Evolutionary conservation across 805 yeast genomes (phyloP).

Genomic region (Candida boleticola): DNA sequence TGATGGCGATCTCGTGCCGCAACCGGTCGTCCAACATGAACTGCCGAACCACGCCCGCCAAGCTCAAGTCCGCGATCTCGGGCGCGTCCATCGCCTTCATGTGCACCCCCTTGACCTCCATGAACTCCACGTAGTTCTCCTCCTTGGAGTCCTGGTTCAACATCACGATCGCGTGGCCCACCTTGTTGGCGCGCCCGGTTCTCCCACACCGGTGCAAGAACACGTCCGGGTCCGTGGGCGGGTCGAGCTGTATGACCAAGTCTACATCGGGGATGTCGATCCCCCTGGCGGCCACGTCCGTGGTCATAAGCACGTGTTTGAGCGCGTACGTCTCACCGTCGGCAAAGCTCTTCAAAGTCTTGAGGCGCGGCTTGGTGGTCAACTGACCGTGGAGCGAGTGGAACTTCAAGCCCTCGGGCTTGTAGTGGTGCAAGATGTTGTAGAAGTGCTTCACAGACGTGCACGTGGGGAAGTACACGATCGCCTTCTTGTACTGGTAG

Average conservation of each 20-base stretch:
- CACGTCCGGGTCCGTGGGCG: constrained; percentile 90
- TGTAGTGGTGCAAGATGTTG: constrained; percentile 41
- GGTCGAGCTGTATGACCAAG: constrained; percentile 88
- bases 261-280: constrained; percentile 95
- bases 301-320: constrained; percentile 64
- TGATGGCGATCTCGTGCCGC: constrained; percentile 76
- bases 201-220: constrained; percentile 94
- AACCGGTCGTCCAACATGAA: constrained; percentile 76
- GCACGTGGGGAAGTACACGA: constrained; percentile 93
- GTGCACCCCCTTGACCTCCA: constrained; percentile 64
- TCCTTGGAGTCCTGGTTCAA: constrained; percentile 72
- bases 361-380: constrained; percentile 73
- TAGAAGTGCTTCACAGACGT: constrained; percentile 77
- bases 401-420: constrained; percentile 35
- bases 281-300: constrained; percentile 99
- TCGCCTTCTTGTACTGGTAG: constrained; percentile 69
- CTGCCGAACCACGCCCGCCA: constrained; percentile 20
- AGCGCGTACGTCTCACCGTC: constrained; percentile 39
- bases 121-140: constrained; percentile 74
- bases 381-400: constrained; percentile 90
- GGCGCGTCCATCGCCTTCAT: constrained; percentile 41
- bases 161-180: constrained; percentile 77
- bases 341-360: constrained; percentile 63
- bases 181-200: constrained; percentile 87
- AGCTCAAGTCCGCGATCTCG: constrained; percentile 4